Base-by-base conservation (phyloP, 2,329 filamentous ascomycete species). In the Aspergillus pseudoviridinutans region DNA sequence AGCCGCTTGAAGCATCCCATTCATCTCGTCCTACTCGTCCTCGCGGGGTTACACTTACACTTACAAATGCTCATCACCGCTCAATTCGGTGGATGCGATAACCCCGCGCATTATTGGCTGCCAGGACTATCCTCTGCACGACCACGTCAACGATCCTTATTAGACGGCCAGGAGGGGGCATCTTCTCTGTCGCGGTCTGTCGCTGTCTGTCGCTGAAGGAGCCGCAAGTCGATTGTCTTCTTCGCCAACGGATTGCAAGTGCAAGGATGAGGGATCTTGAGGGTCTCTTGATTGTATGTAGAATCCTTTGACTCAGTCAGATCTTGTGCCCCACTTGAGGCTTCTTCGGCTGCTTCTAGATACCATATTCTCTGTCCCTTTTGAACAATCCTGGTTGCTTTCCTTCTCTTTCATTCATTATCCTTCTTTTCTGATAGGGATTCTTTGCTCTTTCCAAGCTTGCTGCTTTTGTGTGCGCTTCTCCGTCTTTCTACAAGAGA, bases 101-200 rank as follows among this genome's bases (percentile, higher is more conserved):
- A 49, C 56, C 51, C 61, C 55, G 55, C 57, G 56, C 61, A 60
- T 61, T 55, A 68, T 66, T 66, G 64, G 65, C 41, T 38, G 61
- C 46, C 47, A 49, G 35, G 10, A 41, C 53, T 53, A 50, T 47
- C 53, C 56, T 57, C 61, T 60, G 63, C 61, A 67, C 59, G 64
- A 62, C 65, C 67, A 70, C 67, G 67, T 69, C 67, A 68, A 69
- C 63, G 49, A 54, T 50, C 55, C 57, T 63, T 56, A 60, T 53
- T 59, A 57, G 55, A 60, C 51, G 51, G 27, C 53, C 51, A 50
- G 49, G 27, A 42, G 54, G 44, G 47, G 35, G 1, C 35, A 44
- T 53, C 55, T 52, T 55, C 53, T 58, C 53, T 47, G 51, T 57
- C 58, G 50, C 49, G n/a, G 52, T 52, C 44, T n/a, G 42, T 52